Percentiles rank a stretch among this genome's conserved stretches.
phyloP scores from a whole-genome alignment of 257 asterid genomes.

The Primulina tabacum region DNA sequence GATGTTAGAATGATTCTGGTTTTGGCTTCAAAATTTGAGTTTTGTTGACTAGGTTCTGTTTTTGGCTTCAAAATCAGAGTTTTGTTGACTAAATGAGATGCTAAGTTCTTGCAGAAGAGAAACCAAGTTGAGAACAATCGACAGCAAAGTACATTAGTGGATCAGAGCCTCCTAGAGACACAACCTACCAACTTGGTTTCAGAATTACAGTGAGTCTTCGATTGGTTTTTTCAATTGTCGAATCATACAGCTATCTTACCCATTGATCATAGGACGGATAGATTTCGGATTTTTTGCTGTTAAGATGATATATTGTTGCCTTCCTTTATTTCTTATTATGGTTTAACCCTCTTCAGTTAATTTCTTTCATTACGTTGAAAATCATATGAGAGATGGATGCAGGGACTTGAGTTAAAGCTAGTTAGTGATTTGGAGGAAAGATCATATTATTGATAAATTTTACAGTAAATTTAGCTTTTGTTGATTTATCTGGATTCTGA shows the following conservation, averaged over 20 bases:
- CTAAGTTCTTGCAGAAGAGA: slow-evolving; percentile 43
- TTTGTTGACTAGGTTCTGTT: slow-evolving; percentile 9
- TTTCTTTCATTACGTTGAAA: no score
- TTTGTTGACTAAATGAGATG: slow-evolving; percentile 20
- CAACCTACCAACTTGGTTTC: slow-evolving; percentile 34
- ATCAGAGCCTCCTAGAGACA: slow-evolving; percentile 43
- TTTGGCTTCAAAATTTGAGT: not conserved
- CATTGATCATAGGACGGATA: slow-evolving; percentile 5
- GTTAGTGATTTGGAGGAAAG: not conserved
- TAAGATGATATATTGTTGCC: not conserved
- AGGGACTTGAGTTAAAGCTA: not conserved
- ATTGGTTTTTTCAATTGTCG: slow-evolving; percentile 10
- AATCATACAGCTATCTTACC: slow-evolving; percentile 2
- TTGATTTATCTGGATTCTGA: slow-evolving; percentile 18
- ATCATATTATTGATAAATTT: not conserved
- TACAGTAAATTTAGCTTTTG: not conserved
- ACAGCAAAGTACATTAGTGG: slow-evolving; percentile 32
- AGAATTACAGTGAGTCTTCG: slow-evolving; percentile 47
- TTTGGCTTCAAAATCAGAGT: not conserved
- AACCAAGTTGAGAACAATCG: slow-evolving; percentile 42
- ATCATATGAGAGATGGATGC: not conserved
- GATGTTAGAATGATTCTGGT: not conserved
- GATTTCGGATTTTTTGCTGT: not conserved
- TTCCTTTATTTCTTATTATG: not conserved
- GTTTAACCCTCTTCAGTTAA: not conserved